These are phyloP conservation scores for Cadophora gregata DNA, from an alignment of 2,329 filamentous ascomycete genomes.

Conservation along the genomic window DNA sequence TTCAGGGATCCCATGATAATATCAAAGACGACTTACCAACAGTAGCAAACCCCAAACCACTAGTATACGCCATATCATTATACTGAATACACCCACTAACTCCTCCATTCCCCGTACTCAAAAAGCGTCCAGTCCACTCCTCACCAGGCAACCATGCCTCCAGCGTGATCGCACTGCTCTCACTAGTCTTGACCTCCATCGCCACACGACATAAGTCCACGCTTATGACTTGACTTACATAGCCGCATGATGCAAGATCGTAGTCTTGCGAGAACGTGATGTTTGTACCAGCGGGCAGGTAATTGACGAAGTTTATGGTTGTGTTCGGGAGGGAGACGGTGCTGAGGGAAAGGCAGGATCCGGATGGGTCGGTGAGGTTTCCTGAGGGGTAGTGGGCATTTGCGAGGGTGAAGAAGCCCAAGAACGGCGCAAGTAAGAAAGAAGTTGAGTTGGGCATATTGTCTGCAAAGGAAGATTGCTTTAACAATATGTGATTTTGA, in stretches of 20 bases:
- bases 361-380: constrained; percentile 17
- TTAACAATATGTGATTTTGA: too few species aligned
- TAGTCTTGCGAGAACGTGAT: constrained; percentile 26
- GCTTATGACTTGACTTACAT: constrained; percentile 18
- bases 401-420: neutral
- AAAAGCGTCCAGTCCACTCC: constrained; percentile 51
- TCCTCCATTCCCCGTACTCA: constrained; percentile 44
- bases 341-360: constrained; percentile 23
- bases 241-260: constrained; percentile 28
- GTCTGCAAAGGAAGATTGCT: too few species aligned
- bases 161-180: constrained; percentile 31
- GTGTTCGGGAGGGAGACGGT: constrained; percentile 25
- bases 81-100: constrained; percentile 38
- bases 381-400: neutral
- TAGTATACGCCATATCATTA: constrained; percentile 33
- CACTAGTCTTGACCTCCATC: constrained; percentile 31
- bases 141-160: constrained; percentile 43
- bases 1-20: too few species aligned
- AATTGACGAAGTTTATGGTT: constrained; percentile 33
- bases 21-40: constrained; percentile 33
- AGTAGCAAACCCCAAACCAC: constrained; percentile 35
- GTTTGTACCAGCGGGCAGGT: constrained; percentile 29
- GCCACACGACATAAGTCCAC: constrained; percentile 33
- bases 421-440: neutral
- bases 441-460: neutral